phyloP scores from a whole-genome alignment of 1,284 basidiomycete genomes.

The Ustilago trichophora region DNA sequence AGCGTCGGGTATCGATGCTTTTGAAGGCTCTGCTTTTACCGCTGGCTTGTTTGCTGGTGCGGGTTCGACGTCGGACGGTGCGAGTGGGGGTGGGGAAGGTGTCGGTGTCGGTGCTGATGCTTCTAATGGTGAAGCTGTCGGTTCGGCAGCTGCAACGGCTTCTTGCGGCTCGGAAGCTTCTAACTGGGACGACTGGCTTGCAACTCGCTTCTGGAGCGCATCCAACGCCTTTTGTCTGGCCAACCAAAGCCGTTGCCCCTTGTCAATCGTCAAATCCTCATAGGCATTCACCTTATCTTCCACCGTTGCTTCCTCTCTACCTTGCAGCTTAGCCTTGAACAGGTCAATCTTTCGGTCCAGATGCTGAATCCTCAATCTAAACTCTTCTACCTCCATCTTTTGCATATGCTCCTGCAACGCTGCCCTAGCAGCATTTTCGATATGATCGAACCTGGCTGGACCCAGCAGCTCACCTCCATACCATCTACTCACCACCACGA shows the following conservation, averaged over 20 bases:
- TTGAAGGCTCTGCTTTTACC: not conserved
- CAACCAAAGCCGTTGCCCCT: constrained; percentile 43
- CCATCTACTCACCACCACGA: constrained; percentile 69
- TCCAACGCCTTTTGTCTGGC: constrained; percentile 49
- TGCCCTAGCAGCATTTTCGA: constrained; percentile 77
- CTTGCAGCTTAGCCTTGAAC: constrained; percentile 3
- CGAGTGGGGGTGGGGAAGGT: too few species aligned
- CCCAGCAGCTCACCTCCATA: constrained; percentile 80
- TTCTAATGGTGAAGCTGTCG: not conserved
- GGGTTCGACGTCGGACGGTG: not conserved
- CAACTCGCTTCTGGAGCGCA: constrained; percentile 26
- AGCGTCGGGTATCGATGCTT: too few species aligned
- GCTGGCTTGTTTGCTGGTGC: not conserved
- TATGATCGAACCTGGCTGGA: constrained; percentile 78
- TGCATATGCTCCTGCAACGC: constrained; percentile 76
- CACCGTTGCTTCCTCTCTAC: not conserved
- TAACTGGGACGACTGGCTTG: not conserved
- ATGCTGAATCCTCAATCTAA: constrained; percentile 35
- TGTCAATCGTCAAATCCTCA: constrained; percentile 44
- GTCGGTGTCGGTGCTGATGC: not conserved
- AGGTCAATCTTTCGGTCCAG: constrained; percentile 40
- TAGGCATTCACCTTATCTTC: constrained; percentile 18
- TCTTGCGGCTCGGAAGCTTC: not conserved
- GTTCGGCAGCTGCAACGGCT: not conserved
- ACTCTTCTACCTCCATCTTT: constrained; percentile 68